Conservation (phyloP, 352 stramenopile species). For the Phytophthora pistaciae region DNA sequence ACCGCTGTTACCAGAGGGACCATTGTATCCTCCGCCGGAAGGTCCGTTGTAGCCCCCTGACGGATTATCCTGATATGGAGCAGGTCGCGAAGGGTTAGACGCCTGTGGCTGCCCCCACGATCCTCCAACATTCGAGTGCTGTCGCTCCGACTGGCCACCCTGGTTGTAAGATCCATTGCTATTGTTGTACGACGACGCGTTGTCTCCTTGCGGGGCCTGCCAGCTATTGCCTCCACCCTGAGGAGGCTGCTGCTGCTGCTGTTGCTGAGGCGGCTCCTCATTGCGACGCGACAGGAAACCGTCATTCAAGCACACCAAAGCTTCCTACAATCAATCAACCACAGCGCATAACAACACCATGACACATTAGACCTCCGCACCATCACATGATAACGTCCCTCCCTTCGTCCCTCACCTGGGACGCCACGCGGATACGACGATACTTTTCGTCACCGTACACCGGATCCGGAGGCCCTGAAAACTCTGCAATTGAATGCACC, state of each 20-base stretch:
- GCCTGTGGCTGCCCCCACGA: slow-evolving; percentile 58
- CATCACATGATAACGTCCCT: slow-evolving; percentile 12
- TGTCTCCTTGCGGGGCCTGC: slow-evolving; percentile 33
- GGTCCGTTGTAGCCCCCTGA: slow-evolving; percentile 29
- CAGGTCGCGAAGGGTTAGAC: slow-evolving; percentile 42
- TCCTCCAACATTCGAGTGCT: slow-evolving; percentile 42
- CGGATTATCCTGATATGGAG: slow-evolving; percentile 69
- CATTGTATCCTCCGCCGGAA: slow-evolving; percentile 19
- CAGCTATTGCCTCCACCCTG: slow-evolving; percentile 31
- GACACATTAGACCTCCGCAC: slow-evolving; percentile 18
- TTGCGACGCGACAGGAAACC: slow-evolving; percentile 63
- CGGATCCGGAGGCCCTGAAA: slow-evolving; percentile 75
- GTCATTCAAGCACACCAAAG: slow-evolving; percentile 81
- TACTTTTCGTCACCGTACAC: slow-evolving; percentile 88
- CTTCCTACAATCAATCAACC: slow-evolving; percentile 52
- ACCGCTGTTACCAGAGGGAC: slow-evolving; percentile 20
- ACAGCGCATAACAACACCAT: slow-evolving; percentile 14
- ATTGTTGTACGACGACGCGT: slow-evolving; percentile 26
- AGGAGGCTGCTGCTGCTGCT: slow-evolving; percentile 26
- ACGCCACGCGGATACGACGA: slow-evolving; percentile 82
- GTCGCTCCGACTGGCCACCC: slow-evolving; percentile 29
- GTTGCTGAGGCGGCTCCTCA: slow-evolving; percentile 35
- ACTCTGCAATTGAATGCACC: slow-evolving; percentile 53
- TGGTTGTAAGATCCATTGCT: slow-evolving; percentile 28
- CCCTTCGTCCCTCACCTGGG: slow-evolving; percentile 46